These are phyloP conservation scores for Torrubiellomyces zombiae DNA, from an alignment of 2,329 filamentous ascomycete genomes.

Conservation along the genomic window DNA sequence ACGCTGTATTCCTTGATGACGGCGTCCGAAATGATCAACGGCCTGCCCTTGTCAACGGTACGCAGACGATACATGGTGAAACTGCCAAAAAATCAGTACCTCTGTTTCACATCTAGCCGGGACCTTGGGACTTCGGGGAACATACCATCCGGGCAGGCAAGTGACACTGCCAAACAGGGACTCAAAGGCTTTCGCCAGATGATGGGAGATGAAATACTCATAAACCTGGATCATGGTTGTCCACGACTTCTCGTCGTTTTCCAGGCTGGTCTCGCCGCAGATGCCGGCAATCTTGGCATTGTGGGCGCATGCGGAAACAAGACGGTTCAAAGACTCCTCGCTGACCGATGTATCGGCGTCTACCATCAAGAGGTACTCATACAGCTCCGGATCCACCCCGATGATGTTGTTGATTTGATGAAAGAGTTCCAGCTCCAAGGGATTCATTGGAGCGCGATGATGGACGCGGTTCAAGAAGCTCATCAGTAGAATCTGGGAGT, in stretches of 20 bases:
- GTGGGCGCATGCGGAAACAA: constrained; percentile 84
- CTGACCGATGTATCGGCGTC: constrained; percentile 92
- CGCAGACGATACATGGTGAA: constrained; percentile 98
- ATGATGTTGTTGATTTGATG: constrained; percentile 99
- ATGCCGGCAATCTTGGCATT: constrained; percentile 95
- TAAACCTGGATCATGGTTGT: constrained; percentile 99
- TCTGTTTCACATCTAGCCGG: not conserved
- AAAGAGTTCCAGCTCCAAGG: constrained; percentile 93
- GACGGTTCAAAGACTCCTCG: constrained; percentile 80
- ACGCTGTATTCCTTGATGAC: constrained; percentile 81
- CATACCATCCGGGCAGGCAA: constrained; percentile 96
- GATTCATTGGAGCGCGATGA: constrained; percentile 84
- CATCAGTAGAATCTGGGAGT: constrained; percentile 90
- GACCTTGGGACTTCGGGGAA: constrained; percentile 9
- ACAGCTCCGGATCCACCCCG: constrained; percentile 89
- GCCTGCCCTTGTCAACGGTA: constrained; percentile 85
- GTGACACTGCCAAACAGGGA: constrained; percentile 96
- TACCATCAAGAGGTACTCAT: constrained; percentile 94
- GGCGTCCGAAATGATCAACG: constrained; percentile 79
- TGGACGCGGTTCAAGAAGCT: constrained; percentile 97
- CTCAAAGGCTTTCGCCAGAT: constrained; percentile 92
- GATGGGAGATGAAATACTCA: constrained; percentile 98
- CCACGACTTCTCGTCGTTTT: constrained; percentile 91
- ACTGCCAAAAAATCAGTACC: constrained; percentile 31
- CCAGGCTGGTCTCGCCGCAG: constrained; percentile 87